A percentile compares a stretch with the other conserved stretches of the same genome.
Evolutionary conservation across 305 asterid genomes (phyloP).

Genomic region (Euphrasia arctica): DNA sequence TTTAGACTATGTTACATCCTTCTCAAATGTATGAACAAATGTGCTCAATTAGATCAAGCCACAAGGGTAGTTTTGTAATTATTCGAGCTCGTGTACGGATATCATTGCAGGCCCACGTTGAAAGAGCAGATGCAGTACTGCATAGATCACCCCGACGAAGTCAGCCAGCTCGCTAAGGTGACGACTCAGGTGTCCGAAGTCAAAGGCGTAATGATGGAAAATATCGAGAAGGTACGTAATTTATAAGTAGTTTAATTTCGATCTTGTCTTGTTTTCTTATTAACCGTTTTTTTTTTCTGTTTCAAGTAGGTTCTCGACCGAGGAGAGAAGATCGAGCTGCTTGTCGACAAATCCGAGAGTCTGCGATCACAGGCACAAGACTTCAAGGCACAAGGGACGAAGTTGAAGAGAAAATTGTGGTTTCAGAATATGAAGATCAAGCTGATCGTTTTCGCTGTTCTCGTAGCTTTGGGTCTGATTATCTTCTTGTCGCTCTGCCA

Average conservation of each 20-base stretch:
- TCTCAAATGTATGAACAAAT: background rate
- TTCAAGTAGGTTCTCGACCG: conserved; percentile 71
- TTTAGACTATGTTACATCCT: background rate
- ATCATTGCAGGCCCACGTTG: conserved; percentile 46
- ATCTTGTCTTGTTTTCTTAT: background rate
- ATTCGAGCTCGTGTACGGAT: background rate
- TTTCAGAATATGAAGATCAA: conserved; percentile 79
- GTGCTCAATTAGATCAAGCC: background rate
- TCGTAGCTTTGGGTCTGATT: conserved; percentile 23
- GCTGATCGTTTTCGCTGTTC: conserved; percentile 50
- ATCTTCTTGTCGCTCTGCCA: conserved; percentile 5
- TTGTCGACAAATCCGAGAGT: conserved; percentile 73
- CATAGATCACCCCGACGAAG: conserved; percentile 70
- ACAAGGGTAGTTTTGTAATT: background rate
- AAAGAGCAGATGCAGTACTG: conserved; percentile 83
- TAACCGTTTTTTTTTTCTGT: background rate
- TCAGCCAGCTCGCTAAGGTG: conserved; percentile 63
- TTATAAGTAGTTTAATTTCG: background rate
- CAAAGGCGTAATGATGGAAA: conserved; percentile 84
- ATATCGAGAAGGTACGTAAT: conserved; percentile 86
- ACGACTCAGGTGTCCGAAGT: conserved; percentile 80
- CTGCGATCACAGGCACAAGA: conserved; percentile 87
- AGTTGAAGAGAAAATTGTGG: conserved; percentile 74
- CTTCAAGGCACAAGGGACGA: conserved; percentile 66
- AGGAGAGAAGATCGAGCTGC: conserved; percentile 75